These are phyloP conservation scores for Podospora conica DNA, from an alignment of 495 filamentous ascomycete genomes.

Conservation along the genomic window DNA sequence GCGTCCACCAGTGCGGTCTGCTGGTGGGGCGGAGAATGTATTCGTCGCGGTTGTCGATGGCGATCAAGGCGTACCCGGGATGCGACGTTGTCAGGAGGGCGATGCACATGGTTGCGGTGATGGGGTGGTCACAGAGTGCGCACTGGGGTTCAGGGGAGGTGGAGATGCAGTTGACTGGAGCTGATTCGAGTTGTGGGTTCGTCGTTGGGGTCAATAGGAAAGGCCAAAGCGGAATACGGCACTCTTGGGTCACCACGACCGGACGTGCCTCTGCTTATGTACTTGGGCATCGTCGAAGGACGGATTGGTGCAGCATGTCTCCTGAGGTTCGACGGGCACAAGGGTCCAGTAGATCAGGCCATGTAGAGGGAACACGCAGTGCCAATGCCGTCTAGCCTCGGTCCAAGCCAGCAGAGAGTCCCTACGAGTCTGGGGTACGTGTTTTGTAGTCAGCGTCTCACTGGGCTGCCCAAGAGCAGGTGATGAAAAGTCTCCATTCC, in stretches of 20 bases:
- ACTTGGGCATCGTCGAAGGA: background rate
- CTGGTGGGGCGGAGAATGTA: conserved; percentile 86
- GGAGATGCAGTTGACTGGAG: background rate
- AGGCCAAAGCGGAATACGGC: background rate
- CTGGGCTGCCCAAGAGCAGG: background rate
- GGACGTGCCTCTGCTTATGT: background rate
- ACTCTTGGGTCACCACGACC: background rate
- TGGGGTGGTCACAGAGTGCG: background rate
- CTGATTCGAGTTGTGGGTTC: background rate
- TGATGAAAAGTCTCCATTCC: background rate
- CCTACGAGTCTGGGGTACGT: no score
- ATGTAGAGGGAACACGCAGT: background rate
- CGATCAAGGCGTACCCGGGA: conserved; percentile 80
- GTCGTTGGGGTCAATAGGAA: background rate
- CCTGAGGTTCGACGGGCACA: background rate
- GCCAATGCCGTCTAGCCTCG: conserved; percentile 1
- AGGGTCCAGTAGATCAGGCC: conserved; percentile 1
- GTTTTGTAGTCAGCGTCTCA: background rate
- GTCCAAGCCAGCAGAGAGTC: background rate
- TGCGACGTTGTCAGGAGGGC: conserved; percentile 83
- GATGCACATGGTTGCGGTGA: conserved; percentile 71
- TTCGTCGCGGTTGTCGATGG: conserved; percentile 94
- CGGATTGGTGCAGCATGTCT: background rate
- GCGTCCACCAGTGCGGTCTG: conserved; percentile 74
- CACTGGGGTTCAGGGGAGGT: background rate